These are phyloP conservation scores for Ustilago curta DNA, from an alignment of 1,284 basidiomycete genomes.

Conservation along the genomic window DNA sequence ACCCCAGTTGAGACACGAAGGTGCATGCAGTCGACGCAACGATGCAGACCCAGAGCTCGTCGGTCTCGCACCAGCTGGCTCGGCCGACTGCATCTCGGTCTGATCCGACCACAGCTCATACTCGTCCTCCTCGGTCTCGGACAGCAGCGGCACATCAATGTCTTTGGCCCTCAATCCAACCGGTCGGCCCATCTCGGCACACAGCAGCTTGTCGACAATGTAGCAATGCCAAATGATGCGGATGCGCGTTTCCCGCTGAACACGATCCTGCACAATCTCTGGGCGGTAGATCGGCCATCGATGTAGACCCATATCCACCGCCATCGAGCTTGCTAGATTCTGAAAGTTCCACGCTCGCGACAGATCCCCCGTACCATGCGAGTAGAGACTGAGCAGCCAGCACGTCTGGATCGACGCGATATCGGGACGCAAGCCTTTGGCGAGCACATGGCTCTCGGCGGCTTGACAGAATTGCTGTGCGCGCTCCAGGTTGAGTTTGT, in stretches of 20 bases:
- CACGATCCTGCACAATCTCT: slow-evolving; percentile 53
- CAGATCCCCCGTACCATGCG: slow-evolving; percentile 71
- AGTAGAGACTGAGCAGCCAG: slow-evolving; percentile 70
- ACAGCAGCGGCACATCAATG: slow-evolving; percentile 70
- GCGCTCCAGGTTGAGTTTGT: slow-evolving; percentile 37
- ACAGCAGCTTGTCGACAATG: slow-evolving; percentile 70
- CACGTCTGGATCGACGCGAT: slow-evolving; percentile 68
- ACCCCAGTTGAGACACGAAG: slow-evolving; percentile 58
- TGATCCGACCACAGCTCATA: slow-evolving; percentile 70
- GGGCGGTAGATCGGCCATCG: slow-evolving; percentile 58
- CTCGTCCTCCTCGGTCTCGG: slow-evolving; percentile 70
- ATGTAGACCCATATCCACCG: slow-evolving; percentile 71
- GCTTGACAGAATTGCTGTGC: slow-evolving; percentile 44
- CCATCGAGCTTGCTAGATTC: slow-evolving; percentile 70
- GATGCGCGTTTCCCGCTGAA: slow-evolving; percentile 68
- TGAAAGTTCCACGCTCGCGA: slow-evolving; percentile 70
- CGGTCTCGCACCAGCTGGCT: not conserved
- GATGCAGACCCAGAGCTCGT: not conserved
- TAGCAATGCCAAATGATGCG: slow-evolving; percentile 71
- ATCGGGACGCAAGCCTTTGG: slow-evolving; percentile 50
- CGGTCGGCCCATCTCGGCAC: slow-evolving; percentile 71
- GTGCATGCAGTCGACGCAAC: slow-evolving; percentile 46
- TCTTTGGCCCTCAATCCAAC: slow-evolving; percentile 70
- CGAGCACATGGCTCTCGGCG: slow-evolving; percentile 55
- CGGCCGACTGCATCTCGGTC: slow-evolving; percentile 43